Conservation (phyloP, 23 red algal species). For the Chondrus crispus region DNA sequence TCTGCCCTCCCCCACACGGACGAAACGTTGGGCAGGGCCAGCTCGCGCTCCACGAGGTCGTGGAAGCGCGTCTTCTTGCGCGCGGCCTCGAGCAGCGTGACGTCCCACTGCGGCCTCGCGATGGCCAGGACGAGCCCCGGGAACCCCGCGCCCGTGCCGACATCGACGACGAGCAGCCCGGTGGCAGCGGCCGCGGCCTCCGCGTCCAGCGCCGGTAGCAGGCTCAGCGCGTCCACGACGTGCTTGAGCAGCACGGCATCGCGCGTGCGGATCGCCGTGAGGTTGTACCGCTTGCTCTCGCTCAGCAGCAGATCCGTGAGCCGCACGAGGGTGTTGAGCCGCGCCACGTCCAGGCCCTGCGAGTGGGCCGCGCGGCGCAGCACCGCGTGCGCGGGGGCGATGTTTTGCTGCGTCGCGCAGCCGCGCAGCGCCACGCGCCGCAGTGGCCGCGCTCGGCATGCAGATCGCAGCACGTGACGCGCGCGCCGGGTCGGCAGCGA, state of each 20-base stretch:
- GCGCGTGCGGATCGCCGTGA: slow-evolving; percentile 75
- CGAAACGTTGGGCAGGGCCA: slow-evolving; percentile 68
- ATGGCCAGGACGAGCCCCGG: slow-evolving; percentile 86
- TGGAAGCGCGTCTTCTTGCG: slow-evolving; percentile 78
- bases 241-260: slow-evolving; percentile 63
- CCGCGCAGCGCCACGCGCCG: no score
- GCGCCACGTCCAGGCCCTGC: no score
- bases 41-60: slow-evolving; percentile 15
- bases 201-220: slow-evolving; percentile 61
- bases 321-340: no score
- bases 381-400: no score
- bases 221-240: slow-evolving; percentile 57
- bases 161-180: slow-evolving; percentile 72
- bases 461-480: no score
- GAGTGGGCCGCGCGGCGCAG: no score
- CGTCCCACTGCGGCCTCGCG: slow-evolving; percentile 50
- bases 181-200: neutral
- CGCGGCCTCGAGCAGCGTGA: slow-evolving; percentile 73
- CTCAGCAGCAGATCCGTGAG: no score
- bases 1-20: slow-evolving; percentile 79
- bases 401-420: no score
- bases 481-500: no score
- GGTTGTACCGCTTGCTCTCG: slow-evolving; percentile 70
- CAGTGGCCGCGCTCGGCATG: no score
- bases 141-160: slow-evolving; percentile 85